Conservation (phyloP, 768 basidiomycete genomes). For the Suillus subluteus region DNA sequence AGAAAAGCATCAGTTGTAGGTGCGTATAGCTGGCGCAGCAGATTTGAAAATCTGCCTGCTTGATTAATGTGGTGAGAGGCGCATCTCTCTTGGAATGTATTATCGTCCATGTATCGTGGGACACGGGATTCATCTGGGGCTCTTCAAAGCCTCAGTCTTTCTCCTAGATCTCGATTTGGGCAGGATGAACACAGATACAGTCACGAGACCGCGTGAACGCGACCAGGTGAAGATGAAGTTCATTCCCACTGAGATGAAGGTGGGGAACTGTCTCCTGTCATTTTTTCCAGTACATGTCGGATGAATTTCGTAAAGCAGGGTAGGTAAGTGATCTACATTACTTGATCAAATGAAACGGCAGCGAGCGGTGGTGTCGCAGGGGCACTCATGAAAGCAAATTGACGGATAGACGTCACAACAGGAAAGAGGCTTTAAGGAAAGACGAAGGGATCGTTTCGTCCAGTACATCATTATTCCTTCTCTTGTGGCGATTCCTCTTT, state of each 20-base stretch:
- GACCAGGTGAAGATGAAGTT: not conserved
- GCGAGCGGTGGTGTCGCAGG: slow-evolving; percentile 13
- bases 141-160: not conserved
- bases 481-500: slow-evolving; percentile 38
- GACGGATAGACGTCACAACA: slow-evolving; percentile 10
- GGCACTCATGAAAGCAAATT: slow-evolving; percentile 6
- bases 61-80: slow-evolving; percentile 1
- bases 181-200: not conserved
- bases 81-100: not conserved
- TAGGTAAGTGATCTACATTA: slow-evolving; percentile 39
- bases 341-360: slow-evolving; percentile 18
- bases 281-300: slow-evolving; percentile 6
- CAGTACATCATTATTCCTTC: slow-evolving; percentile 25
- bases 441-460: slow-evolving; percentile 3
- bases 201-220: not conserved
- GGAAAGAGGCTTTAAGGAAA: slow-evolving; percentile 15
- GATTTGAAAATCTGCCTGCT: not conserved
- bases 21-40: not conserved
- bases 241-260: slow-evolving; percentile 1
- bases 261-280: slow-evolving; percentile 6
- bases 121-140: not conserved
- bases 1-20: slow-evolving; percentile 19
- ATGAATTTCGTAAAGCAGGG: slow-evolving; percentile 30
- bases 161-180: not conserved
- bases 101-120: slow-evolving; percentile 1